Percentiles rank a stretch among this genome's conserved stretches.
Evolutionary conservation across 2,329 filamentous ascomycete species (phyloP).

Genomic region (Zarea fungicola): DNA sequence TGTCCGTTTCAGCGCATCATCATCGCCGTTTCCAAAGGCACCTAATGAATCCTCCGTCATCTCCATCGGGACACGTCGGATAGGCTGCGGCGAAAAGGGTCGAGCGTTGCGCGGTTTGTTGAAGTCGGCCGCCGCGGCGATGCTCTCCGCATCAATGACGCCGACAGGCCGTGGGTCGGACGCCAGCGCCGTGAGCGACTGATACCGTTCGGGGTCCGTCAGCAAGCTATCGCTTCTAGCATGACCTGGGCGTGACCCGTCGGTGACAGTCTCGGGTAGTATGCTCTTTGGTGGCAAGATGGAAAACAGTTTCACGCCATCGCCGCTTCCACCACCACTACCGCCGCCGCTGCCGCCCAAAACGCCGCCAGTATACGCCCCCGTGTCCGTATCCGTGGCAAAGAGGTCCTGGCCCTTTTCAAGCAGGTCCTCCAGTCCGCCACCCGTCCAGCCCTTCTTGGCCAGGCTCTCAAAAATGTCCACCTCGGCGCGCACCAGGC

Average conservation of each 20-base stretch:
- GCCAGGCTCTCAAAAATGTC: constrained; percentile 65
- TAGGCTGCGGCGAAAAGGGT: constrained; percentile 56
- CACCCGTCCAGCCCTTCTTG: constrained; percentile 62
- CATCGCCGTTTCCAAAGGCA: constrained; percentile 14
- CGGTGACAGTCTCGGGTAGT: constrained; percentile 46
- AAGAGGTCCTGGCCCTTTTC: constrained; percentile 61
- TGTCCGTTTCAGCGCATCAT: constrained; percentile 14
- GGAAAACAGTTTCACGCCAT: constrained; percentile 52
- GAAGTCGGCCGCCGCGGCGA: constrained; percentile 49
- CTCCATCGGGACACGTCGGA: constrained; percentile 35
- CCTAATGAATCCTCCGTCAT: constrained; percentile 36
- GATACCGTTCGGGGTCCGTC: constrained; percentile 48
- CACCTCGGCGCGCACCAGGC: constrained; percentile 61
- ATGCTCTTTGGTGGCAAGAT: constrained; percentile 61
- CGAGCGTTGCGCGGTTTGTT: constrained; percentile 49
- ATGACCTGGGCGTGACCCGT: constrained; percentile 32
- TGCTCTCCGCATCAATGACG: constrained; percentile 41
- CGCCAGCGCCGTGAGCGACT: constrained; percentile 50
- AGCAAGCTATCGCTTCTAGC: constrained; percentile 51
- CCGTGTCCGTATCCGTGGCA: constrained; percentile 35
- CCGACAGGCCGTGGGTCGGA: constrained; percentile 15
- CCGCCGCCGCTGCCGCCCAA: constrained; percentile 22
- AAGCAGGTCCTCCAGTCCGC: constrained; percentile 60
- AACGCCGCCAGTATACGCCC: constrained; percentile 17
- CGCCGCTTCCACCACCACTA: constrained; percentile 28